Evolutionary conservation across 2,329 filamentous ascomycete species (phyloP).

Genomic region (Pseudocercospora cruenta): DNA sequence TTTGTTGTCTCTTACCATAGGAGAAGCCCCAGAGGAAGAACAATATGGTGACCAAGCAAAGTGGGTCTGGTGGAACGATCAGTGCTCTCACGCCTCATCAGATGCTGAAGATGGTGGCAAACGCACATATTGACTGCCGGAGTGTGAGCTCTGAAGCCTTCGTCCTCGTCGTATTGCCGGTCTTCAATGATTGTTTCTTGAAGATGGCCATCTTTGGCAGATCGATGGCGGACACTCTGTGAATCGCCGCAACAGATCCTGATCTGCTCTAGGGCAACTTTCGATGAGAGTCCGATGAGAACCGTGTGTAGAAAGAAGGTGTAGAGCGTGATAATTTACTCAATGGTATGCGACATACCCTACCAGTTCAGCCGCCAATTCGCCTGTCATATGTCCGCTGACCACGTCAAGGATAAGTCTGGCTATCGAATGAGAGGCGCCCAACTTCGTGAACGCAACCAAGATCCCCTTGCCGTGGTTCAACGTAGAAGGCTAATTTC

Average conservation of each 20-base stretch:
- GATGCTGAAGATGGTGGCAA: background rate
- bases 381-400: conserved; percentile 4
- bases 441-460: background rate
- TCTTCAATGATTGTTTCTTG: conserved; percentile 24
- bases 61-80: conserved; percentile 45
- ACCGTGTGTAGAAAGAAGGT: background rate
- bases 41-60: conserved; percentile 66
- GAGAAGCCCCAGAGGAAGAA: conserved; percentile 64
- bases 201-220: conserved; percentile 23
- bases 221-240: background rate
- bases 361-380: conserved; percentile 10
- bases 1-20: conserved; percentile 31
- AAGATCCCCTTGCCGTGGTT: too few relatives aligned
- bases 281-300: background rate
- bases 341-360: background rate
- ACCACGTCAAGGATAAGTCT: background rate
- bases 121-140: conserved; percentile 25
- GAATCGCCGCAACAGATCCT: background rate
- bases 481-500: too few relatives aligned
- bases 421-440: conserved; percentile 1
- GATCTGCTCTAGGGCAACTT: background rate
- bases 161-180: conserved; percentile 23
- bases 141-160: conserved; percentile 29
- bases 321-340: background rate
- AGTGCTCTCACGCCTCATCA: background rate